Evolutionary conservation across 2,329 filamentous ascomycete species (phyloP), one percentile per base, ranked within the genome.

Genomic region (Neonectria punicea): DNA sequence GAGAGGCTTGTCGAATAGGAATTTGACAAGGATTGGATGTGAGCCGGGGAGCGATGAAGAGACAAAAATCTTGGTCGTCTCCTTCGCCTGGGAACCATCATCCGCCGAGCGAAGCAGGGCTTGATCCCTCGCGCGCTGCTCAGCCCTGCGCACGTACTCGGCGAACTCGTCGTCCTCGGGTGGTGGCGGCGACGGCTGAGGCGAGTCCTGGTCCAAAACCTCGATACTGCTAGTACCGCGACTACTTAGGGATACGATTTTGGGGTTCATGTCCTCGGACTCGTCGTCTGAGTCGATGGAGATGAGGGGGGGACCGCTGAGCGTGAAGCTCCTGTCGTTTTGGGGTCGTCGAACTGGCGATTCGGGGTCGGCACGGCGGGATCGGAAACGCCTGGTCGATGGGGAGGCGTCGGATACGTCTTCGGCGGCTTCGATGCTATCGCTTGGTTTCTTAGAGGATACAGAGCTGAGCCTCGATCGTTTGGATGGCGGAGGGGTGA

Each of bases 1-100:
- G 6, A 98, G 81, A 2, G 86, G 83, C 73, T 93, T 92, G 36
- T 87, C 87, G 65, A 93, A 84, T 70, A 88, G 89, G 43, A 92
- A 87, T 54, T 86, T 89, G 56, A 93, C 81, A 32, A 75, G 9
- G 57, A 76, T 51, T 22, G 87, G 80, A 25, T 81, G 85, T 0
- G 91, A 87, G 49, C 84, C 82, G 1, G 86, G 83, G 6, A 98
- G 85, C 3, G 82, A 79, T 0, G 94, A 93, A 0, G 84, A 86
- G 67, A 98, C 72, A 62, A 77, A 68, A 32, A 83, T 75, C 3
- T 76, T 67, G n/a, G 78, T 73, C 6, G 47, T 46, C 18, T 74
- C 73, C 63, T 74, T 76, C 18, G 59, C 47, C 25, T 61, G 62
- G 22, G 65, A 65, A 11, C 61, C 69, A 18, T 66, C 63, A 2